These are phyloP conservation scores for Rhizophora apiculata DNA, from an alignment of 345 rosid genomes.

Conservation along the genomic window DNA sequence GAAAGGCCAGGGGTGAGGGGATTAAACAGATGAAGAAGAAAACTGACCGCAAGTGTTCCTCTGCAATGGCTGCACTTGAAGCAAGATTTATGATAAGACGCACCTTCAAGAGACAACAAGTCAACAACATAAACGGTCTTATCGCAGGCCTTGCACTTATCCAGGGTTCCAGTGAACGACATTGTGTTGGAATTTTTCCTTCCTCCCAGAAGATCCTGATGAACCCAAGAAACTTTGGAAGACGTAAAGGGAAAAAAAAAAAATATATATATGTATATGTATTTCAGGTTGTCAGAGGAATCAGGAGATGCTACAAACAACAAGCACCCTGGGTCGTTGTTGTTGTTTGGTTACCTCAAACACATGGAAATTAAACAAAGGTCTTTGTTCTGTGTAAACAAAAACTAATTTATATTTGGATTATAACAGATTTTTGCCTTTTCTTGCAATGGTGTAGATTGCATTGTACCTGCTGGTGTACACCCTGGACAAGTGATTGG, in stretches of 20 bases:
- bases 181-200: slow-evolving; percentile 20
- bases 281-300: not conserved
- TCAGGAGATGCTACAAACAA: not conserved
- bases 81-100: slow-evolving; percentile 83
- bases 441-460: slow-evolving; percentile 26
- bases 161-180: slow-evolving; percentile 90
- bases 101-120: slow-evolving; percentile 77
- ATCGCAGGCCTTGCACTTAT: slow-evolving; percentile 89
- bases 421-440: slow-evolving; percentile 22
- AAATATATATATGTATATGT: not conserved
- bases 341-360: slow-evolving; percentile 26
- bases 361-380: slow-evolving; percentile 36
- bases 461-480: slow-evolving; percentile 7
- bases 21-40: not conserved
- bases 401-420: slow-evolving; percentile 39
- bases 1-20: not conserved
- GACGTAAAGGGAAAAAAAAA: not conserved
- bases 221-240: slow-evolving; percentile 3
- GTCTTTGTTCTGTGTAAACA: slow-evolving; percentile 33
- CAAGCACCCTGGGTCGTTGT: not conserved
- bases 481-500: slow-evolving; percentile 51
- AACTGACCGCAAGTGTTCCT: slow-evolving; percentile 68
- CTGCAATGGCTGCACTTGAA: slow-evolving; percentile 95
- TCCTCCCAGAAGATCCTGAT: not conserved
- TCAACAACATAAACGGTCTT: slow-evolving; percentile 89